Evolutionary conservation across 2,329 filamentous ascomycete genomes (phyloP).

Genomic region (Raffaelea ambrosiae): DNA sequence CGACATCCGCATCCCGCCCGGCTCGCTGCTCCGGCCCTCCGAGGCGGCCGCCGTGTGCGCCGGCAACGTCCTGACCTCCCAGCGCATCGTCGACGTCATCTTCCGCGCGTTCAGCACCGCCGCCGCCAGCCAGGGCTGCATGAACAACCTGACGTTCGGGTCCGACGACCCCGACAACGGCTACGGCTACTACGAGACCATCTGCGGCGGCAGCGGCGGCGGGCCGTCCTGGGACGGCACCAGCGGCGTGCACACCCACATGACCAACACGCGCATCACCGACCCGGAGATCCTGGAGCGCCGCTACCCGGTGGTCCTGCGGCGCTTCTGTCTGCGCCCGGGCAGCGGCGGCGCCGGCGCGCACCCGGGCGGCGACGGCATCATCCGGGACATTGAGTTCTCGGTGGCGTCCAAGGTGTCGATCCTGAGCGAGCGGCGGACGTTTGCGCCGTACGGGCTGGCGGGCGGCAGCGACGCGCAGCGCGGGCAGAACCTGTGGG

Average conservation of each 20-base stretch:
- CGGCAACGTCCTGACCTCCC: slow-evolving; percentile 31
- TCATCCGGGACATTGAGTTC: slow-evolving; percentile 26
- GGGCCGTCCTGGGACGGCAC: slow-evolving; percentile 21
- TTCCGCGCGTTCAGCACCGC: slow-evolving; percentile 20
- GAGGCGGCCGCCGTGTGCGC: slow-evolving; percentile 18
- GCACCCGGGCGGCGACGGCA: slow-evolving; percentile 24
- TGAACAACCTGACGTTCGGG: slow-evolving; percentile 26
- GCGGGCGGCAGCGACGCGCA: slow-evolving; percentile 18
- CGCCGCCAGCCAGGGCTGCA: slow-evolving; percentile 22
- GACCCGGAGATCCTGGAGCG: slow-evolving; percentile 26
- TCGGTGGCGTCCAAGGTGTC: slow-evolving; percentile 21
- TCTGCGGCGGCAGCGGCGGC: slow-evolving; percentile 25
- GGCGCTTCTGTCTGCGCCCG: slow-evolving; percentile 19
- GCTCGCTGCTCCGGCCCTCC: slow-evolving; percentile 24
- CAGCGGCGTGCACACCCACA: slow-evolving; percentile 20
- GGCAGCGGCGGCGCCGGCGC: slow-evolving; percentile 22
- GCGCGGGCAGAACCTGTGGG: slow-evolving; percentile 7
- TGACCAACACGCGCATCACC: slow-evolving; percentile 25
- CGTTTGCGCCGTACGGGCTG: slow-evolving; percentile 25
- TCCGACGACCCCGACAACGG: slow-evolving; percentile 11
- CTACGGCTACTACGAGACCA: slow-evolving; percentile 23
- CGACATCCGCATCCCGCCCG: slow-evolving; percentile 22
- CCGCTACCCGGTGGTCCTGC: slow-evolving; percentile 24
- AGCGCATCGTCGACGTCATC: slow-evolving; percentile 25
- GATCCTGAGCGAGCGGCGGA: slow-evolving; percentile 26